A percentile compares a stretch with the other conserved stretches of the same genome.
Evolutionary conservation across 805 yeast species (phyloP).

Genomic region (Starmerella ratchasimensis): DNA sequence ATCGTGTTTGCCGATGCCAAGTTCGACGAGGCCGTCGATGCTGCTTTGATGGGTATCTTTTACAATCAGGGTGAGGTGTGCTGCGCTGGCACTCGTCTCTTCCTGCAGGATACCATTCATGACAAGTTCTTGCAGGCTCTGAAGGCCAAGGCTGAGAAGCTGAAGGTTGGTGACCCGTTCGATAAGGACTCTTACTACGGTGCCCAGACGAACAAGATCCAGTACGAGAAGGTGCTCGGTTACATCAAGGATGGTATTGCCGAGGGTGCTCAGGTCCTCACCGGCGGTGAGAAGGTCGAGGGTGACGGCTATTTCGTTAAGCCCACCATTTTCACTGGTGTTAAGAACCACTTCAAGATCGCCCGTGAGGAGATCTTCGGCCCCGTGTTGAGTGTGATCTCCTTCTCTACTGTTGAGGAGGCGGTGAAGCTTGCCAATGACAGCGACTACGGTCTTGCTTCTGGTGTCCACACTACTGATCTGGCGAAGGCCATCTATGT

Average conservation of each 20-base stretch:
- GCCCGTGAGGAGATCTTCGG: slow-evolving; percentile 79
- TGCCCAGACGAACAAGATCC: slow-evolving; percentile 72
- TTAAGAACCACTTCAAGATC: slow-evolving; percentile 47
- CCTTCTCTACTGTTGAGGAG: slow-evolving; percentile 53
- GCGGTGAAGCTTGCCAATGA: slow-evolving; percentile 57
- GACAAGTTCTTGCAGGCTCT: slow-evolving; percentile 54
- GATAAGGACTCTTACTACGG: slow-evolving; percentile 66
- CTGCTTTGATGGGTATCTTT: slow-evolving; percentile 68
- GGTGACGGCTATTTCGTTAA: slow-evolving; percentile 47
- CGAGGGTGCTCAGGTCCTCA: slow-evolving; percentile 55
- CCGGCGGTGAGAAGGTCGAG: slow-evolving; percentile 54
- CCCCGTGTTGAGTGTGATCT: slow-evolving; percentile 61
- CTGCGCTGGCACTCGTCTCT: slow-evolving; percentile 84
- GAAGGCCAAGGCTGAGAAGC: slow-evolving; percentile 36
- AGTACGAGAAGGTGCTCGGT: slow-evolving; percentile 57
- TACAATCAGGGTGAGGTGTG: slow-evolving; percentile 94
- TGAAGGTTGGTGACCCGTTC: slow-evolving; percentile 68
- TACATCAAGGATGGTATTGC: slow-evolving; percentile 63
- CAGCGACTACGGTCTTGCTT: slow-evolving; percentile 67
- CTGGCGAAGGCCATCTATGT: slow-evolving; percentile 50
- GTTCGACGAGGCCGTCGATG: slow-evolving; percentile 56
- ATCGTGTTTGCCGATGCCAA: slow-evolving; percentile 79
- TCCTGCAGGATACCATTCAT: slow-evolving; percentile 71
- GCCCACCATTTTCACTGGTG: slow-evolving; percentile 68
- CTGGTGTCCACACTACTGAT: slow-evolving; percentile 63